Percentiles rank a stretch among this genome's conserved stretches.
phyloP scores from a whole-genome alignment of 495 filamentous ascomycete genomes.

The Talaromyces thailandensis region DNA sequence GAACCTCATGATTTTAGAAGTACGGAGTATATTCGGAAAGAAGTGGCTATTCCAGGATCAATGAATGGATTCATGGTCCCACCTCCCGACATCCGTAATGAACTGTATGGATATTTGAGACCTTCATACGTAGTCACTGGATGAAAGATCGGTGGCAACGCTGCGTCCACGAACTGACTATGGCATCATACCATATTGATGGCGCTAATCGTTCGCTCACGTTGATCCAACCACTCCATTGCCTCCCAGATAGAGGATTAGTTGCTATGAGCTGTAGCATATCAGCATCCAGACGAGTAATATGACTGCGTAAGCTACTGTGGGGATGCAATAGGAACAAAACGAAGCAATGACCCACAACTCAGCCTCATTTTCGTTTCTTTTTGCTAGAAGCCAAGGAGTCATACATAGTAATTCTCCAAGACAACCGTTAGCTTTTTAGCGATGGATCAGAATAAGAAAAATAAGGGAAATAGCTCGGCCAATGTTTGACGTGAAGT shows the following conservation, averaged over 20 bases:
- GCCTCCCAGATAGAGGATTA: background rate
- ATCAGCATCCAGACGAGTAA: background rate
- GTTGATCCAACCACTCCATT: background rate
- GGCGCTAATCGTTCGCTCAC: background rate
- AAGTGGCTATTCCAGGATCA: background rate
- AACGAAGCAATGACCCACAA: background rate
- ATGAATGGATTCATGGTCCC: background rate
- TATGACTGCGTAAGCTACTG: background rate
- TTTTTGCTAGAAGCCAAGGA: background rate
- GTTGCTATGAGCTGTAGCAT: background rate
- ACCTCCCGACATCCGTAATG: background rate
- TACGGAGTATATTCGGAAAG: background rate
- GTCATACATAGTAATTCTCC: no score
- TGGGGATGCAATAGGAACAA: background rate
- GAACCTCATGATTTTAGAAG: background rate
- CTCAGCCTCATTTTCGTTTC: background rate
- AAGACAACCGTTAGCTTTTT: no score
- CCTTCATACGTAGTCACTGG: background rate
- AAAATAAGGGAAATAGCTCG: background rate
- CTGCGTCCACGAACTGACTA: background rate
- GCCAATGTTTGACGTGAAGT: constrained; percentile 4
- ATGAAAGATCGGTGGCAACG: background rate
- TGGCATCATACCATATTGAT: background rate
- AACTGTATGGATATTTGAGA: background rate
- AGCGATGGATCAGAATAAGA: background rate